These are phyloP conservation scores for Phytophthora kernoviae DNA, from an alignment of 352 stramenopile genomes.

Conservation along the genomic window DNA sequence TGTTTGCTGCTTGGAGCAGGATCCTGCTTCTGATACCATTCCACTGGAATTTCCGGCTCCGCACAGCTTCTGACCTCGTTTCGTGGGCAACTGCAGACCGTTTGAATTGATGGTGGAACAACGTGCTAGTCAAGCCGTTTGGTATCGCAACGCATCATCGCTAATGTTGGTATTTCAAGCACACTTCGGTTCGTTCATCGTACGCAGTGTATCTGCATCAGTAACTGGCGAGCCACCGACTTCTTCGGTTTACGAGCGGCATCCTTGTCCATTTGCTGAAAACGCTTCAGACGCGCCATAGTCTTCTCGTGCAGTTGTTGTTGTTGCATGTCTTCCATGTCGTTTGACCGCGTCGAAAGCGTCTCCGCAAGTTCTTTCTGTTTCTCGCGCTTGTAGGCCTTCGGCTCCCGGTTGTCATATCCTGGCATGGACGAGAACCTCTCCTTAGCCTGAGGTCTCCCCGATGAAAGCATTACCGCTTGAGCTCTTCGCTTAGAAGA, in stretches of 20 bases:
- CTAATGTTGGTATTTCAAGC: neutral
- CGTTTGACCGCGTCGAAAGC: slow-evolving; percentile 46
- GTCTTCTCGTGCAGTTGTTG: slow-evolving; percentile 57
- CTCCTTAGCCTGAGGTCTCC: slow-evolving; percentile 13
- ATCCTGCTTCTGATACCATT: slow-evolving; percentile 3
- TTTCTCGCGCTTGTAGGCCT: slow-evolving; percentile 46
- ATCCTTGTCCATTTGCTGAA: slow-evolving; percentile 25
- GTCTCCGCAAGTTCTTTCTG: slow-evolving; percentile 48
- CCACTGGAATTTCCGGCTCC: neutral
- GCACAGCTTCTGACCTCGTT: neutral
- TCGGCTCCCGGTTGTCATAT: slow-evolving; percentile 24
- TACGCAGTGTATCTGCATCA: neutral
- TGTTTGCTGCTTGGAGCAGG: neutral
- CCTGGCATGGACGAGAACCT: slow-evolving; percentile 15
- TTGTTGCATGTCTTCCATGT: slow-evolving; percentile 65
- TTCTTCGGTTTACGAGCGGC: slow-evolving; percentile 18
- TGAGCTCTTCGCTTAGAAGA: too few species aligned
- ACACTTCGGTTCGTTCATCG: neutral
- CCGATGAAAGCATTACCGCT: too few species aligned
- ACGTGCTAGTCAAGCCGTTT: neutral
- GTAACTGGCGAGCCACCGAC: slow-evolving; percentile 4
- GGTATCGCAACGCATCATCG: slow-evolving; percentile 3
- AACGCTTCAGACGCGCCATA: slow-evolving; percentile 51
- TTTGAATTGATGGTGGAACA: too few species aligned
- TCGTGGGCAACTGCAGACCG: slow-evolving; percentile 5